Base-by-base conservation (phyloP, 345 rosid species). In the Noccaea bulbosa region DNA sequence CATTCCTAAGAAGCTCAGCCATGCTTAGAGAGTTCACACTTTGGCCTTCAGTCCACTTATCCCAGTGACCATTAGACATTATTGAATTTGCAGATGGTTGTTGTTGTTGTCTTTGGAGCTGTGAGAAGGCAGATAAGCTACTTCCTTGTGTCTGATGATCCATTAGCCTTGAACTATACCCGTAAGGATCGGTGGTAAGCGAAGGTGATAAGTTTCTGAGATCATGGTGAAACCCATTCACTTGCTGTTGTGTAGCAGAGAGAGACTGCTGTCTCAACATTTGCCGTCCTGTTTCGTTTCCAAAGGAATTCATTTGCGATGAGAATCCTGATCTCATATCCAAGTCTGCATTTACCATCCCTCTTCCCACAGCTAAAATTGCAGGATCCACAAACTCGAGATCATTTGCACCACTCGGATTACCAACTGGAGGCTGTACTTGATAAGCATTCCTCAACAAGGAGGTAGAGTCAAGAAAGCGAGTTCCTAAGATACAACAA, bases 361-460 rank as follows among this genome's bases (percentile, higher is more conserved):
- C 97, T 82, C 85, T 85, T 50, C 97, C 99, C 78, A 91, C 97
- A 11, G 96, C 99, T 81, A 94, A 80, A 69, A 94, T 94, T 67
- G 99, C 99, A 73, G 99, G 97, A 80, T 91, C 99, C 79, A 82
- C 83, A 76, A 91, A 89, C 63, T 91, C 99, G 54, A 91, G 76
- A 70, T 94, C 95, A 15, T 77, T 84, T 43, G 76, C 64, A 60
- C 83, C 69, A 65, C 81, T 79, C 50, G 63, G 40, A 71, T 66
- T 86, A 45, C 84, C 89, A 70, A 32, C 53, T 47, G 54, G 49
- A 71, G 71, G 35, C 15, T 66, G 64, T 35, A 75, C 82, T 68
- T 80, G 84, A 70, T 81, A 84, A 52, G 88, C 72, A 81, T 82
- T 89, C 82, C 87, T 81, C 66, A 73, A 72, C 54, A 85, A 43